A percentile compares a stretch with the other conserved stretches of the same genome.
phyloP scores from a whole-genome alignment of 108 stramenopile species.

The Aurantiochytrium sp. region DNA sequence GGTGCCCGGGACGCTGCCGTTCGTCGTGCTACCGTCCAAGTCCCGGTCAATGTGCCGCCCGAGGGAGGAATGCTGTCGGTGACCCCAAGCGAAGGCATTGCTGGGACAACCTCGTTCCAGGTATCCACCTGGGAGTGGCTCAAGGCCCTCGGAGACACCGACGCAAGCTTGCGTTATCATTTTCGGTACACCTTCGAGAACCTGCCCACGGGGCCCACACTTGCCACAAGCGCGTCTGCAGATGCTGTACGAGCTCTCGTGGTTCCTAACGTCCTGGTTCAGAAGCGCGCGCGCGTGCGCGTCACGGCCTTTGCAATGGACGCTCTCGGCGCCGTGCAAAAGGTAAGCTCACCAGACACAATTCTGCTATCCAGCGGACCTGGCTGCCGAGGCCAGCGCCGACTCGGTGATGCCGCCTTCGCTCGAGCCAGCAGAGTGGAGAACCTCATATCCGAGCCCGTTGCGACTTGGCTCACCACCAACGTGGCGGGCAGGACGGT shows the following conservation, averaged over 20 bases:
- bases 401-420: no score
- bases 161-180: not conserved
- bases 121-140: not conserved
- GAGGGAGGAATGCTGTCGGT: not conserved
- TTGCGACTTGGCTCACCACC: no score
- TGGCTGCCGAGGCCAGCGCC: no score
- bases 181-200: not conserved
- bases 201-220: not conserved
- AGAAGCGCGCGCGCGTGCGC: not conserved
- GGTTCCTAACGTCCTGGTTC: not conserved
- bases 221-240: not conserved
- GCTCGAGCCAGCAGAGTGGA: no score
- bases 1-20: not conserved
- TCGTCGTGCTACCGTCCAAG: not conserved
- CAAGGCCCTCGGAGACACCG: not conserved
- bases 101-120: not conserved
- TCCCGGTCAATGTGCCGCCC: not conserved
- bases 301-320: not conserved
- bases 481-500: no score
- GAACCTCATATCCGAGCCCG: no score
- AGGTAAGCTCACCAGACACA: no score
- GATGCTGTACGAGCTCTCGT: not conserved
- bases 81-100: not conserved
- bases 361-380: no score
- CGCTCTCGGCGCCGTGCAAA: not conserved